phyloP scores from a whole-genome alignment of 352 stramenopile species.

The Phytophthora pini region DNA sequence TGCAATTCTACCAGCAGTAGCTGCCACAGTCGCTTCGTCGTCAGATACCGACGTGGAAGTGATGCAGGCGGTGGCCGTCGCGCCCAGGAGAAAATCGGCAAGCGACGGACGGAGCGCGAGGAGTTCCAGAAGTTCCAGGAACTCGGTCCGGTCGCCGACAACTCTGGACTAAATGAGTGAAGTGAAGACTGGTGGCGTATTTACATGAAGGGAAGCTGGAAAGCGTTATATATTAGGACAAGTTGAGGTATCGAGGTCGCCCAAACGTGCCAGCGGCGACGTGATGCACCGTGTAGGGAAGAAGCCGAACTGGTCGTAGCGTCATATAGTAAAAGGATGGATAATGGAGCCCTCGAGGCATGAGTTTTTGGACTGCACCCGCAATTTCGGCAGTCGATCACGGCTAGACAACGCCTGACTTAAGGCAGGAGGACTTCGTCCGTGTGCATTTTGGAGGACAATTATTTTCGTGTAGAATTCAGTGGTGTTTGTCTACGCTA shows the following conservation, averaged over 20 bases:
- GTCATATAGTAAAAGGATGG: constrained; percentile 18
- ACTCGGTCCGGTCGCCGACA: constrained; percentile 25
- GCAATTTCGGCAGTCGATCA: too few species aligned
- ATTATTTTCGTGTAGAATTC: too few species aligned
- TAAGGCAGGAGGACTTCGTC: too few species aligned
- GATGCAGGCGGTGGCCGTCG: constrained; percentile 22
- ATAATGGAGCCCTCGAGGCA: constrained; percentile 15
- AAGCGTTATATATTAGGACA: constrained; percentile 28
- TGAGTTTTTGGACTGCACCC: constrained; percentile 2
- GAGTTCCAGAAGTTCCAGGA: constrained; percentile 29
- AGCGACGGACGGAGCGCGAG: constrained; percentile 25
- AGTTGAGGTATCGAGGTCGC: background rate
- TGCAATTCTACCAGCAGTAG: constrained; percentile 24
- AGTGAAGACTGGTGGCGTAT: constrained; percentile 8
- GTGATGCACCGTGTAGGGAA: constrained; percentile 7
- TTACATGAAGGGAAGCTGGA: constrained; percentile 14
- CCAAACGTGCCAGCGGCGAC: background rate
- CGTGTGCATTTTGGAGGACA: too few species aligned
- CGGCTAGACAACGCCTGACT: too few species aligned
- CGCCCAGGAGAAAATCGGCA: constrained; percentile 29
- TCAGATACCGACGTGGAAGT: constrained; percentile 20
- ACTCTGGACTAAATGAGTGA: constrained; percentile 11
- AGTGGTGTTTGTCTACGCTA: too few species aligned
- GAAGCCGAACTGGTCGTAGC: constrained; percentile 3
- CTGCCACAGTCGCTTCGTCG: constrained; percentile 13